Evolutionary conservation across 2,329 filamentous ascomycete species (phyloP).

Genomic region (Graphilbum fragrans): DNA sequence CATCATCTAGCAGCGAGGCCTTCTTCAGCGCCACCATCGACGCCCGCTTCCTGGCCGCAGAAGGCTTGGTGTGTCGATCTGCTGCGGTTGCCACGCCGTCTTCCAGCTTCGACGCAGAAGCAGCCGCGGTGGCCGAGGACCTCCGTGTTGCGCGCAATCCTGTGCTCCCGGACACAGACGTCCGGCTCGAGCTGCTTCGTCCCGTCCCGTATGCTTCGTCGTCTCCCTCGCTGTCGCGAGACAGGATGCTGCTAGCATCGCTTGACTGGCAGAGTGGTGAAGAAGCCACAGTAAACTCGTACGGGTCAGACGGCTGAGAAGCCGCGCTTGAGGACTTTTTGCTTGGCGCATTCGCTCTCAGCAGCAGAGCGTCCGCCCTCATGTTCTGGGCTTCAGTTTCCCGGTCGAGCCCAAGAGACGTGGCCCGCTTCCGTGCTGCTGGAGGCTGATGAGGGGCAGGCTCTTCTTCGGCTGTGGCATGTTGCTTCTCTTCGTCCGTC

Average conservation of each 20-base stretch:
- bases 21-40: slow-evolving; percentile 28
- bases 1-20: slow-evolving; percentile 14
- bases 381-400: background rate
- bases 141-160: slow-evolving; percentile 3
- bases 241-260: slow-evolving; percentile 1
- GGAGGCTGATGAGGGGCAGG: background rate
- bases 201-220: slow-evolving; percentile 1
- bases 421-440: slow-evolving; percentile 23
- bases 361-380: no score
- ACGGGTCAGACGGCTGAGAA: slow-evolving; percentile 28
- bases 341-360: no score
- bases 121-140: background rate
- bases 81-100: background rate
- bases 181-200: background rate
- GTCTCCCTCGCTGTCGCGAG: slow-evolving; percentile 1
- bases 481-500: background rate
- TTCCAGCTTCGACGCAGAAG: background rate
- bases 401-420: slow-evolving; percentile 12
- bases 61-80: slow-evolving; percentile 11
- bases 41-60: slow-evolving; percentile 24
- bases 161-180: background rate
- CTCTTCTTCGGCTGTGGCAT: background rate
- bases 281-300: slow-evolving; percentile 41
- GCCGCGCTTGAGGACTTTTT: no score
- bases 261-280: slow-evolving; percentile 16